These are phyloP conservation scores for Sindora glabra DNA, from an alignment of 306 rosid genomes.

Conservation along the genomic window DNA sequence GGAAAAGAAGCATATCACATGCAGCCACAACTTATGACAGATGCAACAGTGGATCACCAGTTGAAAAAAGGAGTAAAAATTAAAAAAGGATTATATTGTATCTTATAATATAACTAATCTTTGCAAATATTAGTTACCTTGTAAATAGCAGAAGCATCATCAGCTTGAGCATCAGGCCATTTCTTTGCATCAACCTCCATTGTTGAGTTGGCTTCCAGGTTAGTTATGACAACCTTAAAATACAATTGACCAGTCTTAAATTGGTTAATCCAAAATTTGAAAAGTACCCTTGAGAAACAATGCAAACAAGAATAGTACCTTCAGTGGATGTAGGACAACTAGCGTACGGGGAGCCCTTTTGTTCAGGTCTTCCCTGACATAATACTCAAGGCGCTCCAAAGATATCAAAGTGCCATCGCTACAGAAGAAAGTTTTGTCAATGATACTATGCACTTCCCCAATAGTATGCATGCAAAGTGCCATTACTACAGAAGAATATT, in stretches of 20 bases:
- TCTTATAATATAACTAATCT: no score
- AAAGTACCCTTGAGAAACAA: no score
- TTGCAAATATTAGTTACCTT: slow-evolving; percentile 50
- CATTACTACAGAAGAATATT: no score
- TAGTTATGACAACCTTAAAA: slow-evolving; percentile 77
- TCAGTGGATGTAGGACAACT: slow-evolving; percentile 85
- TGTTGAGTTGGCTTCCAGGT: slow-evolving; percentile 60
- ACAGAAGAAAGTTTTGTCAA: neutral
- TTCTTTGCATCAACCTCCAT: slow-evolving; percentile 77
- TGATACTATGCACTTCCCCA: neutral
- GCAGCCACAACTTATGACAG: no score
- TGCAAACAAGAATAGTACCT: no score
- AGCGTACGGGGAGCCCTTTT: slow-evolving; percentile 66
- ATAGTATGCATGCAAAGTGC: neutral
- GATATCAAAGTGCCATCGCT: slow-evolving; percentile 90
- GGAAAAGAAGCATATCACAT: no score
- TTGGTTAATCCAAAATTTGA: neutral
- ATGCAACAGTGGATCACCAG: neutral
- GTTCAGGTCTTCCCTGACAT: slow-evolving; percentile 91
- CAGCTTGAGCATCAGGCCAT: slow-evolving; percentile 84
- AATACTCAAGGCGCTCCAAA: slow-evolving; percentile 80
- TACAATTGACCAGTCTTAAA: slow-evolving; percentile 8
- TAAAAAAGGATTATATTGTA: neutral
- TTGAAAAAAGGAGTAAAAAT: neutral
- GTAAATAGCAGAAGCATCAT: slow-evolving; percentile 66